These are phyloP conservation scores for Mikania micrantha DNA, from an alignment of 129 eudicot genomes.

Conservation along the genomic window DNA sequence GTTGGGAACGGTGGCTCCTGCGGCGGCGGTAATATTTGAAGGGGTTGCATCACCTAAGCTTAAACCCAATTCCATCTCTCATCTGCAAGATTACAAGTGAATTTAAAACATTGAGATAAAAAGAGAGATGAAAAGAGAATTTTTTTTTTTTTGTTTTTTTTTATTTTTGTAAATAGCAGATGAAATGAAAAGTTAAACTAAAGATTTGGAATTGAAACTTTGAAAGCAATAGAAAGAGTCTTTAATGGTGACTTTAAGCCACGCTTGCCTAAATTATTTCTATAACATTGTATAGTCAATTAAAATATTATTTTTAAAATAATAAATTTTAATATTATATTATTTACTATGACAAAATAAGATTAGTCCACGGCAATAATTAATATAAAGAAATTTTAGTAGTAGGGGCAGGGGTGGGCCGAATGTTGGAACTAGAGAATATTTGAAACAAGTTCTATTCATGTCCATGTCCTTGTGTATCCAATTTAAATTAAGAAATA, in stretches of 20 bases:
- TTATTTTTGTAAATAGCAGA: too few relatives aligned
- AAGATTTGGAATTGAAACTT: conserved; percentile 26
- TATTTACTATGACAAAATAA: conserved; percentile 5
- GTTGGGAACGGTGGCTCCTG: neutral
- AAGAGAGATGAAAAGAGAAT: neutral
- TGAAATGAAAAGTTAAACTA: conserved; percentile 9
- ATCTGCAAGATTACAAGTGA: neutral
- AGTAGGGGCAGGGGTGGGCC: conserved; percentile 37
- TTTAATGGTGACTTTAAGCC: conserved; percentile 51
- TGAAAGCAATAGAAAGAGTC: conserved; percentile 43
- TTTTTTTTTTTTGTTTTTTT: too few relatives aligned
- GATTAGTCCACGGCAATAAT: conserved; percentile 34
- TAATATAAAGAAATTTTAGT: conserved; percentile 21
- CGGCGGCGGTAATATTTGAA: conserved; percentile 1
- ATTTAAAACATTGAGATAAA: neutral
- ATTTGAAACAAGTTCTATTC: neutral
- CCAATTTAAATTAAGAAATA: too few relatives aligned
- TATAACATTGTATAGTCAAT: neutral
- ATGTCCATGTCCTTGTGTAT: too few relatives aligned
- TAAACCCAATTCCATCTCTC: conserved; percentile 65
- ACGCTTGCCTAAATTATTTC: conserved; percentile 23
- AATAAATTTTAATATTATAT: conserved; percentile 1
- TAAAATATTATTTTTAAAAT: neutral
- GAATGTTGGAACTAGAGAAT: conserved; percentile 29
- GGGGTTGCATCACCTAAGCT: conserved; percentile 54